Conservation (phyloP, 202 grass and related monocot species). For the Zoysia matrella region DNA sequence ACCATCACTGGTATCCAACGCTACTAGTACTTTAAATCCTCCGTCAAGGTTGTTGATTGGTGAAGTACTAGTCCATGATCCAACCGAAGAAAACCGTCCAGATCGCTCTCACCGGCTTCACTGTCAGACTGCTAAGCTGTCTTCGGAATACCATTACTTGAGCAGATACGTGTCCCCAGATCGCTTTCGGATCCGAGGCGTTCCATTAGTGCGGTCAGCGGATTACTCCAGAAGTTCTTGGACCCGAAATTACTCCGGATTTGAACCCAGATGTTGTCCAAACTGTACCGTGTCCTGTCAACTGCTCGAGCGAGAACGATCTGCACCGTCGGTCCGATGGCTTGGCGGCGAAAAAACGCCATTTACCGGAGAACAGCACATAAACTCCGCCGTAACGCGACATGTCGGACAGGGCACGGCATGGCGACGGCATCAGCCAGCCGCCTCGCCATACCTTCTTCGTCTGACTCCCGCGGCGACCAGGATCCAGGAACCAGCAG, state of each 20-base stretch:
- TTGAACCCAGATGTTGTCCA: not conserved
- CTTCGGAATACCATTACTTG: not conserved
- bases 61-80: not conserved
- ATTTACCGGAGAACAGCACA: conserved; percentile 11
- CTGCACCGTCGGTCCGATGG: not conserved
- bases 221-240: not conserved
- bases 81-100: not conserved
- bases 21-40: not conserved
- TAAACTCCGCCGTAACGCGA: conserved; percentile 32
- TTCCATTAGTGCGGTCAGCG: not conserved
- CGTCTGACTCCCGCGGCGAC: not conserved
- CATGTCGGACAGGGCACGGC: conserved; percentile 16
- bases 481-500: not conserved
- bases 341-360: not conserved
- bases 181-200: not conserved
- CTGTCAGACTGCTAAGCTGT: not conserved
- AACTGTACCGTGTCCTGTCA: not conserved
- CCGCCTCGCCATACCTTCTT: not conserved
- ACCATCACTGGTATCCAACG: not conserved
- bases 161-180: not conserved
- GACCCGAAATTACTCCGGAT: not conserved
- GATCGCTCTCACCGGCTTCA: conserved; percentile 9
- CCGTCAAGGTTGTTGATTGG: not conserved
- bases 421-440: not conserved
- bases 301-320: not conserved